phyloP scores from a whole-genome alignment of 2,329 filamentous ascomycete genomes.

The Penicillium griseofulvum region DNA sequence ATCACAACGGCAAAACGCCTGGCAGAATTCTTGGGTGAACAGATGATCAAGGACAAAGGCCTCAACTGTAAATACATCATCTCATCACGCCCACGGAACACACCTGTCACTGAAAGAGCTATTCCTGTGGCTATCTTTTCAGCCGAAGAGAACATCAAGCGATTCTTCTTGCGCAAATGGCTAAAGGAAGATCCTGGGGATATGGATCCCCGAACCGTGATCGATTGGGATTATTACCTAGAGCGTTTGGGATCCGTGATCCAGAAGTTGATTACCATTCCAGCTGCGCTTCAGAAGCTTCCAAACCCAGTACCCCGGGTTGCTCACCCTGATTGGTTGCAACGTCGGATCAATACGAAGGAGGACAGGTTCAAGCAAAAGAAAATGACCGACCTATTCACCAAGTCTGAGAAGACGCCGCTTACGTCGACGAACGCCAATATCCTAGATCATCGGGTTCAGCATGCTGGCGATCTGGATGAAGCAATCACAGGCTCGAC shows the following conservation, averaged over 20 bases:
- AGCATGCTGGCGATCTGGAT: conserved; percentile 67
- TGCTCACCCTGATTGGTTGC: conserved; percentile 93
- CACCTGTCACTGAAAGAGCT: conserved; percentile 90
- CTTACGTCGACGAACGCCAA: conserved; percentile 70
- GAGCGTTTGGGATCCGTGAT: conserved; percentile 96
- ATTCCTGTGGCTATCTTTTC: conserved; percentile 97
- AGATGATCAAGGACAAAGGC: conserved; percentile 99
- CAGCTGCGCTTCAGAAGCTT: conserved; percentile 91
- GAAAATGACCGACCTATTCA: conserved; percentile 94
- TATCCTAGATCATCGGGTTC: conserved; percentile 56
- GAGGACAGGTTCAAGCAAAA: conserved; percentile 98
- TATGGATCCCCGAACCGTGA: conserved; percentile 82
- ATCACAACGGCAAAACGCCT: conserved; percentile 95
- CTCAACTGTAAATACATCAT: conserved; percentile 99
- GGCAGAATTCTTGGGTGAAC: conserved; percentile 92
- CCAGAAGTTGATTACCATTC: conserved; percentile 98
- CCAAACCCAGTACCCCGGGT: conserved; percentile 92
- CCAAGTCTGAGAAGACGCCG: conserved; percentile 59
- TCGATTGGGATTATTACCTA: conserved; percentile 97
- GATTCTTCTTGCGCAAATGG: conserved; percentile 91
- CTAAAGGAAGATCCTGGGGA: conserved; percentile 86
- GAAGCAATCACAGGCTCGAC: conserved; percentile 66
- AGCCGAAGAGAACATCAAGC: conserved; percentile 82
- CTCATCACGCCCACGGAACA: conserved; percentile 77
- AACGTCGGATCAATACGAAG: conserved; percentile 87